These are phyloP conservation scores for Atractiella rhizophila DNA, from an alignment of 768 basidiomycete genomes.

Conservation along the genomic window DNA sequence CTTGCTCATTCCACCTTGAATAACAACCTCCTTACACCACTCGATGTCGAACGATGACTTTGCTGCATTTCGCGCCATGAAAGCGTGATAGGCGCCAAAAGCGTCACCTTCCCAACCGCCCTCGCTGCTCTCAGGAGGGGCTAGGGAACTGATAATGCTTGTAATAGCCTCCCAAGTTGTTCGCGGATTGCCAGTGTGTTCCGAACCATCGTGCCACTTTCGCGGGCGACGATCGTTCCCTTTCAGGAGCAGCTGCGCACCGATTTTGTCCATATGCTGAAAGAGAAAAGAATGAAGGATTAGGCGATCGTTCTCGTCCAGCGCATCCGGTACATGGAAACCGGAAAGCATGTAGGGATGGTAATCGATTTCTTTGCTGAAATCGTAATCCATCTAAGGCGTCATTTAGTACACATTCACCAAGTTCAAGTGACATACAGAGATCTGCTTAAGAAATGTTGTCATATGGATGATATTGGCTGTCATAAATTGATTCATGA, in stretches of 20 bases:
- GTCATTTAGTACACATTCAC: not conserved
- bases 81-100: not conserved
- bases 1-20: conserved; percentile 25
- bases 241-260: too few relatives aligned
- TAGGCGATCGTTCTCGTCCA: conserved; percentile 2
- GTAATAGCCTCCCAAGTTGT: conserved; percentile 1
- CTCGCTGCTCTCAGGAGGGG: not conserved
- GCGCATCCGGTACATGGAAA: conserved; percentile 1
- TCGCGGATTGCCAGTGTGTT: too few relatives aligned
- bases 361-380: not conserved
- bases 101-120: not conserved
- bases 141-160: not conserved
- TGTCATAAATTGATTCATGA: conserved; percentile 47
- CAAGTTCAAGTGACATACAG: not conserved
- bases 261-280: not conserved
- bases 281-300: not conserved
- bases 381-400: not conserved
- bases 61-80: not conserved
- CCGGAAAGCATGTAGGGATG: not conserved
- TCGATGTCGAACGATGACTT: not conserved
- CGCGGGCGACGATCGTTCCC: too few relatives aligned
- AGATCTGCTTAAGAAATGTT: conserved; percentile 30
- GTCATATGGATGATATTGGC: conserved; percentile 44
- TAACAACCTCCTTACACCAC: not conserved
- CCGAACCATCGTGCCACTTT: too few relatives aligned